phyloP scores from a whole-genome alignment of 208 protist species.

The Trypanosoma boissoni region DNA sequence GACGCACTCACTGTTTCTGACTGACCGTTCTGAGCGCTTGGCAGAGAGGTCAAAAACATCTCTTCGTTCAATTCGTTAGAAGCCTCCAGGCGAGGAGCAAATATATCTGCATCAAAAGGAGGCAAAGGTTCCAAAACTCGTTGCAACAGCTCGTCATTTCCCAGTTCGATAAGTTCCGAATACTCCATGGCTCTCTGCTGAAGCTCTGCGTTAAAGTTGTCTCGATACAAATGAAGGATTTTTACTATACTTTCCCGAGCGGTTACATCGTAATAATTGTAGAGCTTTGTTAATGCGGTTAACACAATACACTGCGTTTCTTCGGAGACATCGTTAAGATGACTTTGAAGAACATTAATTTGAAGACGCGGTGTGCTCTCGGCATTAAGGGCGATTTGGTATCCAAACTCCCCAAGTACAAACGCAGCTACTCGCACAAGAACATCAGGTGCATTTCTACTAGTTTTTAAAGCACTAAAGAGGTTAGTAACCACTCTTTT shows the following conservation, averaged over 20 bases:
- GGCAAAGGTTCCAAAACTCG: slow-evolving; percentile 76
- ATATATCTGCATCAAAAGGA: slow-evolving; percentile 27
- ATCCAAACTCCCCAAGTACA: slow-evolving; percentile 97
- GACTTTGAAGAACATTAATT: slow-evolving; percentile 74
- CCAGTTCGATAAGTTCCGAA: slow-evolving; percentile 68
- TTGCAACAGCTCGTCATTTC: slow-evolving; percentile 57
- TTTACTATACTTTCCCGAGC: slow-evolving; percentile 76
- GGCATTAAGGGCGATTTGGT: slow-evolving; percentile 93
- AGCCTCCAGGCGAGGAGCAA: neutral
- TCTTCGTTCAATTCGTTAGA: neutral
- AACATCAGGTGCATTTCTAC: slow-evolving; percentile 37
- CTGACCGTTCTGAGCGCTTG: no score
- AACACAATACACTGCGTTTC: slow-evolving; percentile 92
- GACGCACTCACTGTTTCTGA: no score
- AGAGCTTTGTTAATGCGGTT: slow-evolving; percentile 94
- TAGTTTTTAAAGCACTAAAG: slow-evolving; percentile 49
- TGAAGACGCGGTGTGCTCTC: slow-evolving; percentile 79
- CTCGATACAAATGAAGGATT: slow-evolving; percentile 59
- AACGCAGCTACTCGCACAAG: slow-evolving; percentile 85
- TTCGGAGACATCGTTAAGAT: slow-evolving; percentile 59
- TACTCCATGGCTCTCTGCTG: slow-evolving; percentile 98
- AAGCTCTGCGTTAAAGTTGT: slow-evolving; percentile 93
- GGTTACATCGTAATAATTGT: slow-evolving; percentile 88
- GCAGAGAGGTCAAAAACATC: no score
- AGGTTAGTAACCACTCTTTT: slow-evolving; percentile 90